Evolutionary conservation across 768 basidiomycete genomes (phyloP).

Genomic region (Sporobolomyces phaffii): DNA sequence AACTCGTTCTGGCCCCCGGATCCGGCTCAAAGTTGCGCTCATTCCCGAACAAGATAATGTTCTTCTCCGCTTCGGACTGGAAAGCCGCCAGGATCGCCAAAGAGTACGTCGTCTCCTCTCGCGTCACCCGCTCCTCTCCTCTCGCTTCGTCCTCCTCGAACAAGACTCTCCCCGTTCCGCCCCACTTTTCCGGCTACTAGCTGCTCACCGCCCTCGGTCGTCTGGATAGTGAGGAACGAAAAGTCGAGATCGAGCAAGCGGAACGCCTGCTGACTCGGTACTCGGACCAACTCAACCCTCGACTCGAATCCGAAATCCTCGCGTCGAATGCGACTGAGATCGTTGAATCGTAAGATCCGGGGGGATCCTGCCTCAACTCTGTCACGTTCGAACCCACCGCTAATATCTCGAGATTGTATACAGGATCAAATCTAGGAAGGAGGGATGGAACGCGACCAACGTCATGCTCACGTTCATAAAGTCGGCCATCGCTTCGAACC

Average conservation of each 20-base stretch:
- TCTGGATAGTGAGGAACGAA: conserved; percentile 12
- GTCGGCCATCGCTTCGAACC: conserved; percentile 14
- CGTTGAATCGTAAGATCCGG: conserved; percentile 11
- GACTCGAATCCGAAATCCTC: conserved; percentile 14
- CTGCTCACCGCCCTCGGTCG: no score
- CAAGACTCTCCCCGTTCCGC: not conserved
- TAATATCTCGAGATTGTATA: no score
- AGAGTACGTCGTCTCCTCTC: conserved; percentile 2
- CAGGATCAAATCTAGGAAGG: conserved; percentile 5
- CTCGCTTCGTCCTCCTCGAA: no score
- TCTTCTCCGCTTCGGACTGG: conserved; percentile 6
- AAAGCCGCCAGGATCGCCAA: conserved; percentile 8
- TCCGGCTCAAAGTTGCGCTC: no score
- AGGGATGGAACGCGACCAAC: conserved; percentile 31
- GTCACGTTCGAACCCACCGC: no score
- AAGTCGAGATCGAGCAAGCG: not conserved
- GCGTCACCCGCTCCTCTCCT: no score
- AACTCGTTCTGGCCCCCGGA: no score
- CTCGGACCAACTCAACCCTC: not conserved
- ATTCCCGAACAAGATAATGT: no score
- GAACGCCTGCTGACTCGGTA: conserved; percentile 2
- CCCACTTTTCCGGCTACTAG: no score
- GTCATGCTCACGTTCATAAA: conserved; percentile 38
- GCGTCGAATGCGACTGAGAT: not conserved
- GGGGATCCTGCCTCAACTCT: no score